Percentiles rank a stretch among this genome's conserved stretches.
Conservation (phyloP, 345 rosid genomes). For the Clausena lansium region DNA sequence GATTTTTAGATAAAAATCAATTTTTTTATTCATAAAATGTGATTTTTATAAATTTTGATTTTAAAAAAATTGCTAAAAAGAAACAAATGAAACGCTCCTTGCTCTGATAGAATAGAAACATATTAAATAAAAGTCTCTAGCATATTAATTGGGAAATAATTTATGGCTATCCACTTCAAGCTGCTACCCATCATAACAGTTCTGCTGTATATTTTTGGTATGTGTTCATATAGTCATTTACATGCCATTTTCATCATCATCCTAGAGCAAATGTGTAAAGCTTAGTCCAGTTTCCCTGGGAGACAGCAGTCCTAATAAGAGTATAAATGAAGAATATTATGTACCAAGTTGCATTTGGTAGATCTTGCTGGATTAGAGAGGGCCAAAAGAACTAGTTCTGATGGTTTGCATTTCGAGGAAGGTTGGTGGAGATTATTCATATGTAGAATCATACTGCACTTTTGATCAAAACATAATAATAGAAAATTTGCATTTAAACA, state of each 20-base stretch:
- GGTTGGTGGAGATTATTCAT: conserved; percentile 39
- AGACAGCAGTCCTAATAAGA: conserved; percentile 47
- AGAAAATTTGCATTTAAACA: conserved; percentile 31
- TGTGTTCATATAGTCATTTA: conserved; percentile 66
- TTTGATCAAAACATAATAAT: conserved; percentile 15
- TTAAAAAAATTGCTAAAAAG: too few relatives aligned
- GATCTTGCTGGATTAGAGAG: conserved; percentile 99
- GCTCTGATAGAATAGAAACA: too few relatives aligned
- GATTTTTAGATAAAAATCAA: too few relatives aligned
- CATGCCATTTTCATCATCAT: conserved; percentile 98
- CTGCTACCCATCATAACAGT: too few relatives aligned
- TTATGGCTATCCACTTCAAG: too few relatives aligned
- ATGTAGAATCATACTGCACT: conserved; percentile 10
- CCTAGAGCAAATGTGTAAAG: conserved; percentile 89
- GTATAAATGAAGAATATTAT: conserved; percentile 81
- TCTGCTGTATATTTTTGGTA: conserved; percentile 13
- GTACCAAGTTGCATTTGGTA: conserved; percentile 94
- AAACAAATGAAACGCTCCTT: too few relatives aligned
- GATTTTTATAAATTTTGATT: too few relatives aligned
- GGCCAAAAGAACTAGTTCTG: conserved; percentile 96
- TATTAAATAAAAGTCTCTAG: too few relatives aligned
- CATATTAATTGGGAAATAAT: too few relatives aligned
- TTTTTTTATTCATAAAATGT: too few relatives aligned
- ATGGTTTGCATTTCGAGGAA: conserved; percentile 94
- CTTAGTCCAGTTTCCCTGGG: conserved; percentile 52